Evolutionary conservation across 345 rosid genomes (phyloP), one percentile per base, ranked within the genome.

Genomic region (Eucalyptus tenuipes): DNA sequence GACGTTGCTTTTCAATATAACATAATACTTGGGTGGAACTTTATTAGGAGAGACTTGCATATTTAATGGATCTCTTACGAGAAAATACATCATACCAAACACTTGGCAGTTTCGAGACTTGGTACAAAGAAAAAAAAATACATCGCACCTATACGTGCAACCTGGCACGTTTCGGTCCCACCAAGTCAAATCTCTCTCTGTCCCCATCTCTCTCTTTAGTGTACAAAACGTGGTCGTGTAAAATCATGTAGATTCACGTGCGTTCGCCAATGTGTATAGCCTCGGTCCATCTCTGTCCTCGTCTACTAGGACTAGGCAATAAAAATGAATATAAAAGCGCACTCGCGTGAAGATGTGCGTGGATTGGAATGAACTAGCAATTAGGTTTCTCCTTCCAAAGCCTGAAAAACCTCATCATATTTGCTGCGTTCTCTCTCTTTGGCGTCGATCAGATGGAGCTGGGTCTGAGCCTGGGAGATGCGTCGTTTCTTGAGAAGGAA

Each of bases 171-270:
- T 75, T 40, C 47, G 29, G 84, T 40, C 29, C 84, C 84, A 75
- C 47, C 47, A 75, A 75, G 29, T 40, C 84, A 40, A 75, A 40
- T 75, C 84, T 75, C 68, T 59, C 31, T 59, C 68, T 59, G 47
- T 75, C 82, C 31, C 75, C 31, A n/a, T 64, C 75, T 64, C 75
- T 64, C 75, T 20, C 82, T 40, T 22, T 20, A 6, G 27, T 75
- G 47, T 75, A 11, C 47, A 75, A 75, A 75, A 75, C 82, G 82
- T 20, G 47, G 82, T 75, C 82, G 87, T 50, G 64, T 47, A 55
- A 40, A 86, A 86, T 86, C 40, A 86, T 49, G 86, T 88, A 86
- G 89, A 88, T 88, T 92, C 93, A 92, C 93, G 93, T 92, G 93
- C 86, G 88, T 59, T 89, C 88, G 90, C 90, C 92, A 92, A 90